Evolutionary conservation across 1,284 basidiomycete species (phyloP).

Genomic region (Cerioporus squamosus): DNA sequence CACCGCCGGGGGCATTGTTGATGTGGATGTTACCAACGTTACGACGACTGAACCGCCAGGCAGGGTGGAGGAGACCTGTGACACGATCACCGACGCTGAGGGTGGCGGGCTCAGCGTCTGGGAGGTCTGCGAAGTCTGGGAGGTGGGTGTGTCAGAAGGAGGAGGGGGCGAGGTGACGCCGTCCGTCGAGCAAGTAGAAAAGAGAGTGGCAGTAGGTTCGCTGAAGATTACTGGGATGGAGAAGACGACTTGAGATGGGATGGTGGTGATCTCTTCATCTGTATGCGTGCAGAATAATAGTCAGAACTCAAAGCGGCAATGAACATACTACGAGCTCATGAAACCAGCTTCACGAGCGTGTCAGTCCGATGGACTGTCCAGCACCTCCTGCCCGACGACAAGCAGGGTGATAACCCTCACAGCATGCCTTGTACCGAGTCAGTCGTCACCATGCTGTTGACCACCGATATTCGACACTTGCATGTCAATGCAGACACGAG

Average conservation of each 20-base stretch:
- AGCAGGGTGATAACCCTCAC: too few species aligned
- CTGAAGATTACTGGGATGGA: slow-evolving; percentile 20
- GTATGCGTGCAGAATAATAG: neutral
- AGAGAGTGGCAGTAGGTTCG: slow-evolving; percentile 29
- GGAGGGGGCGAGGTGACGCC: neutral
- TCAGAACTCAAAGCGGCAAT: neutral
- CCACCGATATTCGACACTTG: too few species aligned
- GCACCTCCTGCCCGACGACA: too few species aligned
- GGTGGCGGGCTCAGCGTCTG: neutral
- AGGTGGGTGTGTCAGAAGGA: neutral
- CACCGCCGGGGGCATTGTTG: slow-evolving; percentile 20
- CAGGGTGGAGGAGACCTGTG: slow-evolving; percentile 20
- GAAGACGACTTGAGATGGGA: slow-evolving; percentile 25
- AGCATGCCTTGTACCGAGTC: too few species aligned
- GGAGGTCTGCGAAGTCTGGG: slow-evolving; percentile 1
- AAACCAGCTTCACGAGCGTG: too few species aligned
- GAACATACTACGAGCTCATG: too few species aligned
- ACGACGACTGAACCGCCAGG: slow-evolving; percentile 25
- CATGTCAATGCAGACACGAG: too few species aligned
- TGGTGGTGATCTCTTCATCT: slow-evolving; percentile 24
- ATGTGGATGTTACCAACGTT: slow-evolving; percentile 19
- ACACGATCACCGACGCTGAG: slow-evolving; percentile 5
- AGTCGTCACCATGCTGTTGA: too few species aligned
- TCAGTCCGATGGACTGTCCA: too few species aligned
- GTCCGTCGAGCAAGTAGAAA: slow-evolving; percentile 25